Evolutionary conservation across 2,329 filamentous ascomycete species (phyloP), one percentile per base, ranked within the genome.

Genomic region (Aschersonia sp.): DNA sequence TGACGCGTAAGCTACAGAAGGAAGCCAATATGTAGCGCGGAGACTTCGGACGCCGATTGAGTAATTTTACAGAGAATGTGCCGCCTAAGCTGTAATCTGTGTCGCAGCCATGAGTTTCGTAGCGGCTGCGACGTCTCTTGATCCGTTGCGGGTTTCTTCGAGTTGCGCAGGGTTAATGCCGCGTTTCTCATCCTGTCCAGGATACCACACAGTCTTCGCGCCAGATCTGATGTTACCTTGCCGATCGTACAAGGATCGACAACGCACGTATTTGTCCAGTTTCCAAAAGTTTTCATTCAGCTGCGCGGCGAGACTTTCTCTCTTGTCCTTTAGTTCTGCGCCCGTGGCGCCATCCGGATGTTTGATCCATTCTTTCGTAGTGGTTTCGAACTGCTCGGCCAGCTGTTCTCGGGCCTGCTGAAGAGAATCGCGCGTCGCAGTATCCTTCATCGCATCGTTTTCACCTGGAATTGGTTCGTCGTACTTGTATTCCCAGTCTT

Each of bases 221-320:
- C 50, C 50, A 6, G 45, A n/a, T 22, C 43, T 40, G 14, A 51
- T 46, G 11, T 42, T 46, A 37, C 50, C 50, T 33, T 44, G 46
- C 2, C 81, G 70, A 60, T 86, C 81, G 53, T 84, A 84, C 52
- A 79, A 58, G 14, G 73, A 75, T 54, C 73, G 67, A 29, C 80
- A 78, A 35, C 83, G 68, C 14, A 85, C 59, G 57, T 80, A 83
- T 2, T 79, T 79, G 62, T 87, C 83, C 48, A 86, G 60, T 51
- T 74, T 68, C 83, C 83, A 87, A 63, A 85, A 87, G 50, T 82
- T 83, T 37, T 66, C 62, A 46, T 70, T 63, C 51, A 86, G 55
- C 46, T 70, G 57, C 47, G 70, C 66, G 3, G 74, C 72, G 30
- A 83, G 42, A 2, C 61, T 60, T 33, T 68, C 62, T 50, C 80